Percentiles rank a stretch among this genome's conserved stretches.
Evolutionary conservation across 495 filamentous ascomycete genomes (phyloP).

Genomic region (Annulohypoxylon bovei): DNA sequence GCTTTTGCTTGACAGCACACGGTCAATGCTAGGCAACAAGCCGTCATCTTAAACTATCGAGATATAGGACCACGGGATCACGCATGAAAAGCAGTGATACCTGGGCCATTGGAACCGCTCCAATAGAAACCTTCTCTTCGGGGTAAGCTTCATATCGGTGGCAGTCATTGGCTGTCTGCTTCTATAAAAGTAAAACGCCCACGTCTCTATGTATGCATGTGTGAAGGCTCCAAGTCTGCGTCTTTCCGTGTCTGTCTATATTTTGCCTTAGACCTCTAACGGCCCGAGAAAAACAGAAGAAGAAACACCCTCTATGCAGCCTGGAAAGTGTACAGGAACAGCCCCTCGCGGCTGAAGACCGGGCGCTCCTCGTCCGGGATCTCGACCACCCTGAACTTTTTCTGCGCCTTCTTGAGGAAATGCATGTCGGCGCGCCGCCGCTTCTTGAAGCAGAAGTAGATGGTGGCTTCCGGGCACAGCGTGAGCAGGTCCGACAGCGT

Average conservation of each 20-base stretch:
- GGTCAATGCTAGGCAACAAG: neutral
- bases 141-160: constrained; percentile 5
- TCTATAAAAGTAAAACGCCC: constrained; percentile 1
- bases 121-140: neutral
- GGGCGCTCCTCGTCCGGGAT: constrained; percentile 69
- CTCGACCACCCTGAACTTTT: constrained; percentile 70
- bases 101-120: neutral
- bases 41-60: neutral
- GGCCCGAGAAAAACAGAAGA: neutral
- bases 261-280: neutral
- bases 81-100: constrained; percentile 5
- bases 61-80: neutral
- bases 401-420: constrained; percentile 74
- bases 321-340: constrained; percentile 70
- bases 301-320: constrained; percentile 3
- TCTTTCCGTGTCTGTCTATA: constrained; percentile 12
- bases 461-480: constrained; percentile 65
- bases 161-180: neutral
- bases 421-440: constrained; percentile 79
- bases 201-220: neutral
- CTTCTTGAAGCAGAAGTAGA: constrained; percentile 97
- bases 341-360: constrained; percentile 67
- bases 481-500: constrained; percentile 74
- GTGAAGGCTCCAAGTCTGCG: constrained; percentile 11
- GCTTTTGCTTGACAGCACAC: neutral